Percentiles rank a stretch among this genome's conserved stretches.
Conservation (phyloP, 1,284 basidiomycete genomes). For the Cryptococcus sp. region DNA sequence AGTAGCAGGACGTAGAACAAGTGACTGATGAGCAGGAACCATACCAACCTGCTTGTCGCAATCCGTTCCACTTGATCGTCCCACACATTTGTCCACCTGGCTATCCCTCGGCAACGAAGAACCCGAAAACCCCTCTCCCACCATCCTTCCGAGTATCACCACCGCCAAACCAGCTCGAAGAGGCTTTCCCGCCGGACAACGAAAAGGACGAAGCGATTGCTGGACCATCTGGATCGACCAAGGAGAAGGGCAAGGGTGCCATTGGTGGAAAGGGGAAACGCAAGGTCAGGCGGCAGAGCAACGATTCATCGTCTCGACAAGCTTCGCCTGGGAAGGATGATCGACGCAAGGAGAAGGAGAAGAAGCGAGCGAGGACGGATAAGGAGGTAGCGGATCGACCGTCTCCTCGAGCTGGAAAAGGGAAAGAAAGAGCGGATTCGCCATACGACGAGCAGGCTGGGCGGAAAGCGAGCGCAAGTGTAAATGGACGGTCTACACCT, state of each 20-base stretch:
- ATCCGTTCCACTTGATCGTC: slow-evolving; percentile 37
- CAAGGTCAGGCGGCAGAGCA: slow-evolving; percentile 14
- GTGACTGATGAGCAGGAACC: no score
- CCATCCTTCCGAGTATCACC: slow-evolving; percentile 11
- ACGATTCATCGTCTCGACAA: slow-evolving; percentile 3
- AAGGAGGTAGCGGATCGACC: background rate
- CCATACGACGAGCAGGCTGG: background rate
- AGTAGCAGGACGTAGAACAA: no score
- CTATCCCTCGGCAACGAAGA: slow-evolving; percentile 22
- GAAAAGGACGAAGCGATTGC: slow-evolving; percentile 6
- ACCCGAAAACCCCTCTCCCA: slow-evolving; percentile 22
- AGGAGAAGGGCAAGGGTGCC: background rate
- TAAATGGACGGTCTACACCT: background rate
- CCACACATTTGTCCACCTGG: slow-evolving; percentile 32
- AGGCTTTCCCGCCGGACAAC: slow-evolving; percentile 26
- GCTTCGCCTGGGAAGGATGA: background rate
- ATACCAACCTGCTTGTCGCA: slow-evolving; percentile 23
- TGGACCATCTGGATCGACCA: slow-evolving; percentile 13
- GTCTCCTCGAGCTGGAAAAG: background rate
- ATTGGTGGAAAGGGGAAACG: slow-evolving; percentile 21
- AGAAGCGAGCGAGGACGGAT: background rate
- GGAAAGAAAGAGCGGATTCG: slow-evolving; percentile 6
- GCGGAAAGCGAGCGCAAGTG: background rate
- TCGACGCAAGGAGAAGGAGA: slow-evolving; percentile 4
- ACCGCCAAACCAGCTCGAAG: slow-evolving; percentile 23